Evolutionary conservation across 495 filamentous ascomycete genomes (phyloP).

Genomic region (Parathielavia appendiculata): DNA sequence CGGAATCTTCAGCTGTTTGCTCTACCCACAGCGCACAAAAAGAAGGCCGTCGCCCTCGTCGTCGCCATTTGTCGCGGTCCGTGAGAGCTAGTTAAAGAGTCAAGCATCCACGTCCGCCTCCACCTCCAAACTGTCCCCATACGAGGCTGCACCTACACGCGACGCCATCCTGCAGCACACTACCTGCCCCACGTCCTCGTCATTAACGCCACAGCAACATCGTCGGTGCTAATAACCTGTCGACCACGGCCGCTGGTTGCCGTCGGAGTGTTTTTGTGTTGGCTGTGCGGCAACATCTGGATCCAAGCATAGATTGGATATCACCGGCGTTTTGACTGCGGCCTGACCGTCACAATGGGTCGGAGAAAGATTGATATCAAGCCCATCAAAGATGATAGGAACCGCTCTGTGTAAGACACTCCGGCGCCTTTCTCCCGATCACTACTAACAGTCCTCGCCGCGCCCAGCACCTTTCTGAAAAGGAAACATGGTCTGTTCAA

Average conservation of each 20-base stretch:
- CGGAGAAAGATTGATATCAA: conserved; percentile 95
- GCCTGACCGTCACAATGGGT: conserved; percentile 47
- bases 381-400: conserved; percentile 98
- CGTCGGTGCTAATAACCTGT: neutral
- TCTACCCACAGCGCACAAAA: conserved; percentile 24
- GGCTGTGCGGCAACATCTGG: neutral
- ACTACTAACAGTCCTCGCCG: conserved; percentile 49
- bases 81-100: conserved; percentile 1
- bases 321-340: neutral
- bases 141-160: neutral
- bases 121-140: neutral
- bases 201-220: neutral
- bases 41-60: conserved; percentile 25
- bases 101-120: conserved; percentile 10
- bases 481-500: conserved; percentile 98
- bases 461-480: conserved; percentile 85
- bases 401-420: conserved; percentile 88
- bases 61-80: conserved; percentile 20
- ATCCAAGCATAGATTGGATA: neutral
- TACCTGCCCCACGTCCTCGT: neutral
- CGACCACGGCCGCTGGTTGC: conserved; percentile 4
- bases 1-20: conserved; percentile 16
- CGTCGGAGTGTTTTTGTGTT: neutral
- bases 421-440: conserved; percentile 7
- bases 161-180: neutral